phyloP scores from a whole-genome alignment of 495 filamentous ascomycete genomes.

The Cenococcum geophilum region DNA sequence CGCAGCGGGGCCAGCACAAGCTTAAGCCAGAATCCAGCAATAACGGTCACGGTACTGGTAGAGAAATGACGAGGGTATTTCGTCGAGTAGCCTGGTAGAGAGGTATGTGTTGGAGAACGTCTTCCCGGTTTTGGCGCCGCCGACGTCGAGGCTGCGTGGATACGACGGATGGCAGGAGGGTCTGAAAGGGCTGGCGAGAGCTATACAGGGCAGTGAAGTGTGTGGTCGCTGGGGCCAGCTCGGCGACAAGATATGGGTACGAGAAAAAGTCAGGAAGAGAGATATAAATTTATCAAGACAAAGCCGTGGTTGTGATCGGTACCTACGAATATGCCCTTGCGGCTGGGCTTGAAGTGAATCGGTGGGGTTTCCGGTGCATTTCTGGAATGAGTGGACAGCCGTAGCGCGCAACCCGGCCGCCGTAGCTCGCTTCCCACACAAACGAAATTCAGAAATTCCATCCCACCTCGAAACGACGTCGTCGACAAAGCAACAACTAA shows the following conservation, averaged over 20 bases:
- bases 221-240: background rate
- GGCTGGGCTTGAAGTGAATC: background rate
- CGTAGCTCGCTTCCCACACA: constrained; percentile 1
- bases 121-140: constrained; percentile 13
- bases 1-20: constrained; percentile 7
- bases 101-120: background rate
- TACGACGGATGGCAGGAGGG: constrained; percentile 12
- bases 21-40: background rate
- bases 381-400: background rate
- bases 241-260: background rate
- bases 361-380: constrained; percentile 2
- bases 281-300: constrained; percentile 2
- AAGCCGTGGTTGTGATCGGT: constrained; percentile 4
- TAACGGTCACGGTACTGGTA: background rate
- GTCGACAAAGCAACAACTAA: constrained; percentile 10
- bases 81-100: background rate
- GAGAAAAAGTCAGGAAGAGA: background rate
- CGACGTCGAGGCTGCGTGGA: constrained; percentile 28
- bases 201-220: background rate
- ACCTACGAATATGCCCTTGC: constrained; percentile 3
- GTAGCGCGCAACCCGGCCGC: background rate
- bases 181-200: constrained; percentile 7
- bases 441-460: constrained; percentile 7
- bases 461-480: background rate
- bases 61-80: background rate